Evolutionary conservation across 148 eudicot species (phyloP).

Genomic region (Rhododendron kiyosumense): DNA sequence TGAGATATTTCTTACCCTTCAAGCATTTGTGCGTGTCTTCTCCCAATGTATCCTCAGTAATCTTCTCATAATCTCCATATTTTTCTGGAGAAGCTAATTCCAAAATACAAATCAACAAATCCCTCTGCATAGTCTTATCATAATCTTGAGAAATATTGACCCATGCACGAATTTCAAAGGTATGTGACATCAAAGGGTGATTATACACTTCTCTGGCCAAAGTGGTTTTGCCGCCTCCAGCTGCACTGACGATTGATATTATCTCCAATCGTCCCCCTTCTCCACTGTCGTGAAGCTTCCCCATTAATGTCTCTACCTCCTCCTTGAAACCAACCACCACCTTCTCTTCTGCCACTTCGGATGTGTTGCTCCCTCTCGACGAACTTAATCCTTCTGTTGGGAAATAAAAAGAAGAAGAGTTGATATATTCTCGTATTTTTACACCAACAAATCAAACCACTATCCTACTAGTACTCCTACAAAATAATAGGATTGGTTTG

Average conservation of each 20-base stretch:
- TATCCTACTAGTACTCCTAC: no score
- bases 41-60: no score
- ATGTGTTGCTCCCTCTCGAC: background rate
- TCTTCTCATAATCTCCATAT: no score
- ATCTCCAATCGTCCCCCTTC: constrained; percentile 13
- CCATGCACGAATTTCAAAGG: constrained; percentile 12
- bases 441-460: no score
- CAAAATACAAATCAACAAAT: no score
- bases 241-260: constrained; percentile 33
- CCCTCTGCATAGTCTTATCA: no score
- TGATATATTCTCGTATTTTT: no score
- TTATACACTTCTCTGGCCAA: constrained; percentile 17
- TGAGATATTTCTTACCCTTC: no score
- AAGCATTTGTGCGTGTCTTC: no score
- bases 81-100: no score
- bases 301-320: constrained; percentile 14
- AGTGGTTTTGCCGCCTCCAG: constrained; percentile 48
- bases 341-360: constrained; percentile 8
- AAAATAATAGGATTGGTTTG: no score
- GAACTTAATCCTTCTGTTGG: background rate
- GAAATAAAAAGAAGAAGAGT: background rate
- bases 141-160: no score
- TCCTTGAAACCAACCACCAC: constrained; percentile 33
- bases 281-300: background rate
- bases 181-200: constrained; percentile 2